Conservation (phyloP, 441 rosid genomes). For the Erodium texanum region DNA sequence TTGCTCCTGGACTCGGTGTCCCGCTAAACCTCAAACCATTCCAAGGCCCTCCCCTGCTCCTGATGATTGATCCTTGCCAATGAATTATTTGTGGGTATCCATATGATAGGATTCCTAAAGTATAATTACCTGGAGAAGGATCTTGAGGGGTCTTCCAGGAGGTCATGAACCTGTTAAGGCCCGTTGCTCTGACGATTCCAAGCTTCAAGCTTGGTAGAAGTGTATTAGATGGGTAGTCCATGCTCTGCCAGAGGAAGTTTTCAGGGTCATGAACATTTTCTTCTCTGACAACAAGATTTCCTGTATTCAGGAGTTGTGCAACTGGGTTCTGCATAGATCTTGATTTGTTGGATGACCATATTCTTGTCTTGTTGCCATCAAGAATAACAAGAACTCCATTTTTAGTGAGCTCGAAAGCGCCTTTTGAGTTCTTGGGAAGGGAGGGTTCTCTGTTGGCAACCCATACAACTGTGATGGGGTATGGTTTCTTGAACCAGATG, state of each 20-base stretch:
- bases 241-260: not conserved
- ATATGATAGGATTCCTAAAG: constrained; percentile 21
- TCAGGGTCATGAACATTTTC: not conserved
- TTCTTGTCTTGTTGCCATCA: not conserved
- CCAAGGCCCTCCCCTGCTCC: constrained; percentile 26
- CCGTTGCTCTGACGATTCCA: constrained; percentile 6
- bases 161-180: constrained; percentile 8
- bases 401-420: too few relatives aligned
- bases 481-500: too few relatives aligned
- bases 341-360: not conserved
- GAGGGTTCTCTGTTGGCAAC: not conserved
- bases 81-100: constrained; percentile 30
- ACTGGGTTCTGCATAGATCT: not conserved
- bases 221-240: not conserved
- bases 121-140: constrained; percentile 17
- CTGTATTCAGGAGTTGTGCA: not conserved
- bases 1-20: constrained; percentile 8
- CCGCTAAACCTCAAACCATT: constrained; percentile 23
- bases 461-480: too few relatives aligned
- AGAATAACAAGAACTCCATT: not conserved
- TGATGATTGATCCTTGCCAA: constrained; percentile 6
- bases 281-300: not conserved
- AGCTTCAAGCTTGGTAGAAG: constrained; percentile 17
- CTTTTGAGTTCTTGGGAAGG: not conserved
- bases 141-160: constrained; percentile 10